Evolutionary conservation across 148 eudicot genomes (phyloP).

Genomic region (Fagopyrum esculentum): DNA sequence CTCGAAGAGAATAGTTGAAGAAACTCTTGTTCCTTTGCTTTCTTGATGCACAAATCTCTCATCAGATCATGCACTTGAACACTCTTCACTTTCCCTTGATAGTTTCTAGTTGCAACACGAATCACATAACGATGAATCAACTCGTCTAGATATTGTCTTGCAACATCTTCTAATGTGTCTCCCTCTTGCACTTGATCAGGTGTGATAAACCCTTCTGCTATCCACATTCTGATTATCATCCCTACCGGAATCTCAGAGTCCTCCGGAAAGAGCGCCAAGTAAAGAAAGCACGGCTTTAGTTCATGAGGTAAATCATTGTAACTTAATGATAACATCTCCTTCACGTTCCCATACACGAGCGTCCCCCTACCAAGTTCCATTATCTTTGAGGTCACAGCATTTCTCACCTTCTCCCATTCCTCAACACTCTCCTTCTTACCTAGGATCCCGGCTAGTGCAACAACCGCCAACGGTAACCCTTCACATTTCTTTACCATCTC

Average conservation of each 20-base stretch:
- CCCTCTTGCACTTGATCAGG: not conserved
- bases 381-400: slow-evolving; percentile 10
- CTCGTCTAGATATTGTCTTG: slow-evolving; percentile 11
- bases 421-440: slow-evolving; percentile 18
- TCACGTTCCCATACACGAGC: slow-evolving; percentile 5
- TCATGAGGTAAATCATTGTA: slow-evolving; percentile 19
- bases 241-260: slow-evolving; percentile 14
- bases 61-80: slow-evolving; percentile 16
- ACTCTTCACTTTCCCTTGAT: slow-evolving; percentile 5
- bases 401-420: slow-evolving; percentile 17
- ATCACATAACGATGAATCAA: slow-evolving; percentile 19
- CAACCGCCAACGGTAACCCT: slow-evolving; percentile 19
- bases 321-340: slow-evolving; percentile 17
- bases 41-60: slow-evolving; percentile 19
- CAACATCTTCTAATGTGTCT: slow-evolving; percentile 16
- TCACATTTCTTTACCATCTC: slow-evolving; percentile 22
- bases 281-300: slow-evolving; percentile 23
- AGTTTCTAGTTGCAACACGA: not conserved
- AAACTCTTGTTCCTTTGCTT: slow-evolving; percentile 19
- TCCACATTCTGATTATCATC: slow-evolving; percentile 18
- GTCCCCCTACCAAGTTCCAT: slow-evolving; percentile 10
- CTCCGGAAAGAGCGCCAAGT: slow-evolving; percentile 22
- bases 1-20: not conserved
- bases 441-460: slow-evolving; percentile 22
- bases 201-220: slow-evolving; percentile 24